Evolutionary conservation across 2,329 filamentous ascomycete genomes (phyloP), one percentile per base, ranked within the genome.

Genomic region (Alternaria panax): DNA sequence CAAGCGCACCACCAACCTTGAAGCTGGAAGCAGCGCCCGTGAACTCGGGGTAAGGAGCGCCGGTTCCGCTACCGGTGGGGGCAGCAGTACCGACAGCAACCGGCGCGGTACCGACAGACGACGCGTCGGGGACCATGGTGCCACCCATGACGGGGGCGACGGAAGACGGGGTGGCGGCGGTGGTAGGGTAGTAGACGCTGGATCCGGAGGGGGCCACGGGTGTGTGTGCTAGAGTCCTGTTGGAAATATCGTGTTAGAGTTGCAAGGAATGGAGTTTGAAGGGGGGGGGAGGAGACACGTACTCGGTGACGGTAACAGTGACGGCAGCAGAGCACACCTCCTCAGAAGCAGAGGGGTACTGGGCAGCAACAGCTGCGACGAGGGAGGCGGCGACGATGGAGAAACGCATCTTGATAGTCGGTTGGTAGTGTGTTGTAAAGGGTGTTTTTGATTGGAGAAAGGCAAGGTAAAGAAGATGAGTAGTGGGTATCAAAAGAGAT

Each of bases 301-400:
- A 75, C 67, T 65, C 56, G 54, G 74, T 77, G 50, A 75, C 66
- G 22, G 73, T 75, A 55, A 73, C 59, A 25, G 72, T 74, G 38
- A 66, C 57, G 34, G 65, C 38, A 20, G 57, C 56, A 27, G 63
- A 55, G 66, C 73, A 77, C 42, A 61, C 46, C 46, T 71, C 68
- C 7, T 69, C 67, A 54, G 48, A 34, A 30, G 27, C 50, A 36
- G 62, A 57, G 48, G 57, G 48, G 57, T 66, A 67, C 25, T 66
- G 65, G 4, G 72, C 72, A 51, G 66, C 65, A 45, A 64, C 72
- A 41, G 67, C 67, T 48, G 69, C 67, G 51, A 69, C 51, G 56
- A 73, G 47, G 38, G 70, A 61, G 60, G 71, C 69, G 65, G 67
- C 59, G 54, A 72, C 43, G 51, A 71, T 59, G 65, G 72, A 68